Evolutionary conservation across 805 yeast species (phyloP).

Genomic region (Starmerella stellata): DNA sequence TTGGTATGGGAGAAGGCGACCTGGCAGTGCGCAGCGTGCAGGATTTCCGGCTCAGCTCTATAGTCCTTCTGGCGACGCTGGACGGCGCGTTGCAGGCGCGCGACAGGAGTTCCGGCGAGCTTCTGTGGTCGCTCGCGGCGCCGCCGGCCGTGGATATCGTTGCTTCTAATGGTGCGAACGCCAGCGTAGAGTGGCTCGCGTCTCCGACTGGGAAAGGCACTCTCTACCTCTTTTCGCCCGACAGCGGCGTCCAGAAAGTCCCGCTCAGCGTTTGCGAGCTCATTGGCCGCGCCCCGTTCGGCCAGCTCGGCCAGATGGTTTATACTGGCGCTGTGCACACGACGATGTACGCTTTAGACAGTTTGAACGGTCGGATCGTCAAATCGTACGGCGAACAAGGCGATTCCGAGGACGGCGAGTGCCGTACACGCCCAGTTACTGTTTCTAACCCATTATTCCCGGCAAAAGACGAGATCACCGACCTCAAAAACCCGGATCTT

Average conservation of each 20-base stretch:
- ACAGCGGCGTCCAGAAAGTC: slow-evolving; percentile 56
- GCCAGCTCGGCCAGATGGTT: slow-evolving; percentile 54
- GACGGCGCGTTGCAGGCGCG: slow-evolving; percentile 79
- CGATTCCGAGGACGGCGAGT: background rate
- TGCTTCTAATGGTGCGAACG: background rate
- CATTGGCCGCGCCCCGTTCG: slow-evolving; percentile 71
- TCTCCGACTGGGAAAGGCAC: slow-evolving; percentile 81
- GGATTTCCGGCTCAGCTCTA: slow-evolving; percentile 37
- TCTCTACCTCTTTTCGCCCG: slow-evolving; percentile 59
- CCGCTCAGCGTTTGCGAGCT: slow-evolving; percentile 66
- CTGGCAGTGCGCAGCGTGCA: slow-evolving; percentile 19
- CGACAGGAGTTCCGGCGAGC: slow-evolving; percentile 52
- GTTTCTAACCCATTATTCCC: too few relatives aligned
- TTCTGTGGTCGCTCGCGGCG: slow-evolving; percentile 58
- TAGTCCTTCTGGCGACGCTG: slow-evolving; percentile 56
- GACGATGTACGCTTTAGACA: slow-evolving; percentile 54
- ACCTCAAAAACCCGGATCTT: slow-evolving; percentile 1
- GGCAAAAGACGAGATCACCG: background rate
- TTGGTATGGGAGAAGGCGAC: too few relatives aligned
- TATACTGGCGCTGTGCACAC: slow-evolving; percentile 76
- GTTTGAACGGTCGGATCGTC: slow-evolving; percentile 53
- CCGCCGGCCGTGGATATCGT: slow-evolving; percentile 36
- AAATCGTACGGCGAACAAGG: slow-evolving; percentile 45
- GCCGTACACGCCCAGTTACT: background rate
- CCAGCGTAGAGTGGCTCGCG: slow-evolving; percentile 44